A percentile compares a stretch with the other conserved stretches of the same genome.
These are phyloP conservation scores for Cyclotella baltica DNA, from an alignment of 108 stramenopile genomes.

Conservation along the genomic window DNA sequence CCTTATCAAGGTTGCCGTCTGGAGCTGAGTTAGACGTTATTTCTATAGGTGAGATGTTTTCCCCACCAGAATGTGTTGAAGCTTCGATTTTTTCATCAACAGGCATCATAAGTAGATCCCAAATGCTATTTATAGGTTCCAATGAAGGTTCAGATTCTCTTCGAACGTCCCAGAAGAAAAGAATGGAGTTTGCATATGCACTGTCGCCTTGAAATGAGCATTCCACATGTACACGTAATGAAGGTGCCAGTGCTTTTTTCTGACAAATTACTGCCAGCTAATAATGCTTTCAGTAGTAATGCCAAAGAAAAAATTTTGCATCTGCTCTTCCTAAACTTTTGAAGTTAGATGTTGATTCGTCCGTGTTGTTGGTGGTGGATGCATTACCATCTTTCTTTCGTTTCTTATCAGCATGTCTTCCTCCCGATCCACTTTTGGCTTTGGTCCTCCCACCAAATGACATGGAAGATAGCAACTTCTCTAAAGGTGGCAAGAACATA, in stretches of 20 bases:
- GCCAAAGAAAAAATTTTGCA: slow-evolving; percentile 45
- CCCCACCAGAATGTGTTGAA: neutral
- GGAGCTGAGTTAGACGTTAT: too few relatives aligned
- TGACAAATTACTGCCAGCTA: slow-evolving; percentile 7
- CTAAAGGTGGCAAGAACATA: slow-evolving; percentile 43
- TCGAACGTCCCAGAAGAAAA: slow-evolving; percentile 27
- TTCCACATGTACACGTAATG: slow-evolving; percentile 32
- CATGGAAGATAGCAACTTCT: slow-evolving; percentile 39
- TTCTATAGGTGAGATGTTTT: neutral
- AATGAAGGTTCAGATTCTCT: slow-evolving; percentile 11
- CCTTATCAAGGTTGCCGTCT: too few relatives aligned
- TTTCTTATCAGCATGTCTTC: slow-evolving; percentile 37
- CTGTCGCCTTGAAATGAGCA: slow-evolving; percentile 44
- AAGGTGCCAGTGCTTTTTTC: slow-evolving; percentile 25
- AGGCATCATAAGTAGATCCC: slow-evolving; percentile 39
- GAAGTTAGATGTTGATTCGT: slow-evolving; percentile 9
- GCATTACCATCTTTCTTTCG: slow-evolving; percentile 34
- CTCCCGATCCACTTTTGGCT: neutral
- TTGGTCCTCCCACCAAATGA: slow-evolving; percentile 34
- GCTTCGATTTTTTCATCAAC: slow-evolving; percentile 5
- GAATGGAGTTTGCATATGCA: slow-evolving; percentile 37
- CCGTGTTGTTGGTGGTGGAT: slow-evolving; percentile 1
- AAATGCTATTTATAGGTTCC: slow-evolving; percentile 25
- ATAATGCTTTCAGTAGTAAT: slow-evolving; percentile 38
- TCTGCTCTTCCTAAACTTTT: slow-evolving; percentile 30